Evolutionary conservation across 148 eudicot species (phyloP).

Genomic region (Rhododendron vialii): DNA sequence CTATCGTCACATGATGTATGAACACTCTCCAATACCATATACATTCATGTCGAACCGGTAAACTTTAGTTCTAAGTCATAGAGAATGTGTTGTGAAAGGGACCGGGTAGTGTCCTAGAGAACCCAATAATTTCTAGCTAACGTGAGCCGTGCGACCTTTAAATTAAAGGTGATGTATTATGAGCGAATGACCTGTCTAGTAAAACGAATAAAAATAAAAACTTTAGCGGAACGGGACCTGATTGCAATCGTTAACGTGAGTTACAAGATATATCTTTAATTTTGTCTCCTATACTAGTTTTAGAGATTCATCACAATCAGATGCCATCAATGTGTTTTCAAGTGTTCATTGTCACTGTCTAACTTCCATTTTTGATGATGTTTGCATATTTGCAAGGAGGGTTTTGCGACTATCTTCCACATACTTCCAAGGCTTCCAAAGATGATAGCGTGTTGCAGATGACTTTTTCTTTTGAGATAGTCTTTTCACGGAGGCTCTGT

Average conservation of each 20-base stretch:
- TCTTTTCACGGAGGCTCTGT: too few relatives aligned
- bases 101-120: background rate
- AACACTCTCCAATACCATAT: background rate
- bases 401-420: background rate
- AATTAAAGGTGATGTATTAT: too few relatives aligned
- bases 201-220: too few relatives aligned
- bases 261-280: too few relatives aligned
- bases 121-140: background rate
- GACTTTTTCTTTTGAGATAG: background rate
- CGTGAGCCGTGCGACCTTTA: too few relatives aligned
- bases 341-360: background rate
- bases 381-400: background rate
- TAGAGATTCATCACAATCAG: background rate
- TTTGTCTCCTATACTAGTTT: background rate
- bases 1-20: background rate
- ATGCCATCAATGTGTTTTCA: background rate
- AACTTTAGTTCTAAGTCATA: background rate
- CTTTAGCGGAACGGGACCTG: too few relatives aligned
- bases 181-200: too few relatives aligned
- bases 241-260: background rate
- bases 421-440: background rate
- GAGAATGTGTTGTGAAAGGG: background rate
- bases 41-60: background rate
- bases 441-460: background rate
- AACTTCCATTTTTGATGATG: background rate